Evolutionary conservation across 2,329 filamentous ascomycete genomes (phyloP).

Genomic region (Curvularia sp.): DNA sequence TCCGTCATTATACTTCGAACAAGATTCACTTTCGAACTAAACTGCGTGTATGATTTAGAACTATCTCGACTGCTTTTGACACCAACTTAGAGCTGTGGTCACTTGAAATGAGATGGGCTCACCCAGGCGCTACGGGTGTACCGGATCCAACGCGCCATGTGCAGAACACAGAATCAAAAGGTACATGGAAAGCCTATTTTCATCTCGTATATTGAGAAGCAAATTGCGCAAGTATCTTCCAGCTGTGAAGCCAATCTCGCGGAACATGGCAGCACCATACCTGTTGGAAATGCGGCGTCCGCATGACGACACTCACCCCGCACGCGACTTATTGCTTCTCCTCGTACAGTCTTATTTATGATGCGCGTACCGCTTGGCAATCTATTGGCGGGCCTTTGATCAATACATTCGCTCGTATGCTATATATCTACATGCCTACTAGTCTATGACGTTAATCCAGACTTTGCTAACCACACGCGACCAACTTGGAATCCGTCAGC

Average conservation of each 20-base stretch:
- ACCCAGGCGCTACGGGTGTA: background rate
- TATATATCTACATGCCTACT: background rate
- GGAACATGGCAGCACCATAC: background rate
- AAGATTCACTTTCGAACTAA: background rate
- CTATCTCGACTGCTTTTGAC: background rate
- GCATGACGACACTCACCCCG: conserved; percentile 9
- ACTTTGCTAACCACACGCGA: conserved; percentile 6
- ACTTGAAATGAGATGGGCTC: background rate
- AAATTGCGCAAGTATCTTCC: too few relatives aligned
- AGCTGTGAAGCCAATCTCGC: background rate
- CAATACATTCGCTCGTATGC: background rate
- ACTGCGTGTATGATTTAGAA: too few relatives aligned
- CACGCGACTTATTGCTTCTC: background rate
- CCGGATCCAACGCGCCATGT: background rate
- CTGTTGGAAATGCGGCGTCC: conserved; percentile 5
- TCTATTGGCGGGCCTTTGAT: background rate
- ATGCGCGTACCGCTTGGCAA: background rate
- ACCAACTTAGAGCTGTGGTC: background rate
- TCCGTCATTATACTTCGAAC: background rate
- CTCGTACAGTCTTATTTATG: background rate
- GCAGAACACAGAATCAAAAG: background rate
- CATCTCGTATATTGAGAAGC: background rate
- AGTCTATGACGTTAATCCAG: conserved; percentile 14
- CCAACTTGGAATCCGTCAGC: background rate
- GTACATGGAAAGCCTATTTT: background rate